A percentile compares a stretch with the other conserved stretches of the same genome.
phyloP scores from a whole-genome alignment of 192 early-diverging fungal species.

The Geranomyces michiganensis region DNA sequence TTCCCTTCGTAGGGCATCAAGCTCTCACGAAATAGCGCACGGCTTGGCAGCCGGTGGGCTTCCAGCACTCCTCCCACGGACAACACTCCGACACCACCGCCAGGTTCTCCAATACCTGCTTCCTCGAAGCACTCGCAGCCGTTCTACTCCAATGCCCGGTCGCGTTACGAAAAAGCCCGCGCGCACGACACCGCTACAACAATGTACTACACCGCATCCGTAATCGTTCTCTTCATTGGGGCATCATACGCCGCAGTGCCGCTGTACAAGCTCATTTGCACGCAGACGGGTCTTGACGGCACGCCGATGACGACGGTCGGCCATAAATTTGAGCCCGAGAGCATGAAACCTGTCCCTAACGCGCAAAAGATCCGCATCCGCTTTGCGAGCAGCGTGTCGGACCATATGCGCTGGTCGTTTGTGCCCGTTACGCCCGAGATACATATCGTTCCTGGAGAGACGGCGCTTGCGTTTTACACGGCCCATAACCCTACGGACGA shows the following conservation, averaged over 20 bases:
- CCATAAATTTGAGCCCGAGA: conserved; percentile 64
- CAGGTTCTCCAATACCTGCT: not conserved
- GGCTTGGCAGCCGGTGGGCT: no score
- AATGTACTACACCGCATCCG: conserved; percentile 76
- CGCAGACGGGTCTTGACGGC: conserved; percentile 88
- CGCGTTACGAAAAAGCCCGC: conserved; percentile 20
- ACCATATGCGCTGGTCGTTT: conserved; percentile 86
- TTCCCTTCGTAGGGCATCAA: no score
- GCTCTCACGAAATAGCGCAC: no score
- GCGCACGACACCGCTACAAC: conserved; percentile 38
- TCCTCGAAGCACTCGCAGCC: not conserved
- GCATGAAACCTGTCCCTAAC: conserved; percentile 64
- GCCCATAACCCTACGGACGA: conserved; percentile 84
- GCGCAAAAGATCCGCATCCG: conserved; percentile 62
- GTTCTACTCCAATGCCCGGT: not conserved
- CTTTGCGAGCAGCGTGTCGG: conserved; percentile 70
- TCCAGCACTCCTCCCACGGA: no score
- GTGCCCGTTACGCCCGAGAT: conserved; percentile 85
- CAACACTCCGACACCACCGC: not conserved
- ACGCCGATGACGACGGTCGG: conserved; percentile 73
- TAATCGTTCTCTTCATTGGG: conserved; percentile 84
- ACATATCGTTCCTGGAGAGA: conserved; percentile 92
- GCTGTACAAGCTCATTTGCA: conserved; percentile 92
- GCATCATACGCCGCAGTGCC: conserved; percentile 93
- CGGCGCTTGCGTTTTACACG: conserved; percentile 93